phyloP scores from a whole-genome alignment of 2,329 filamentous ascomycete species.

The Hymenoscyphus scutula region DNA sequence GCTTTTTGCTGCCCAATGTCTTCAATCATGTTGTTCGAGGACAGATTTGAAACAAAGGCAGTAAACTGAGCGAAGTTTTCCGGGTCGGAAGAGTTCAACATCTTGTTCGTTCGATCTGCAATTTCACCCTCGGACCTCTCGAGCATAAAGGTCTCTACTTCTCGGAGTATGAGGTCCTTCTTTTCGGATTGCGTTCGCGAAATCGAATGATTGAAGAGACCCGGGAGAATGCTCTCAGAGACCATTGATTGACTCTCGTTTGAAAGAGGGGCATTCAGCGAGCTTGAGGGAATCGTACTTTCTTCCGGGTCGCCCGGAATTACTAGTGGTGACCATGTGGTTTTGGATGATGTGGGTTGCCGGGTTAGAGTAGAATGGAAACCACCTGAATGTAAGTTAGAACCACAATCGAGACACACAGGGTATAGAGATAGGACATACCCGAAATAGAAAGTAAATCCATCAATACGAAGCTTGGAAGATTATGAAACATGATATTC shows the following conservation, averaged over 20 bases:
- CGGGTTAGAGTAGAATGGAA: neutral
- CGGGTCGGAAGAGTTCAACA: neutral
- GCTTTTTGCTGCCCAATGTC: neutral
- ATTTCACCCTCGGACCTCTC: neutral
- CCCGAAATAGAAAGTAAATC: slow-evolving; percentile 10
- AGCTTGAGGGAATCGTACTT: neutral
- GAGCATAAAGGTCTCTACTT: neutral
- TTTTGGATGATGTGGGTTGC: neutral
- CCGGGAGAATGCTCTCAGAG: neutral
- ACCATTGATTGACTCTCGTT: neutral
- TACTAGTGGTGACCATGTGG: neutral
- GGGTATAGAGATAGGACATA: neutral
- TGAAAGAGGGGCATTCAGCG: neutral
- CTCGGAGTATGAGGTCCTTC: neutral
- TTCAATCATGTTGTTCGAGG: neutral
- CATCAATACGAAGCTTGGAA: slow-evolving; percentile 12
- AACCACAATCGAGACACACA: neutral
- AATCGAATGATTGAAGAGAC: neutral
- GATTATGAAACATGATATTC: slow-evolving; percentile 19
- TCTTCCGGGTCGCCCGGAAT: neutral
- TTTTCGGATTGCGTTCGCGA: neutral
- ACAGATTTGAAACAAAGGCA: neutral
- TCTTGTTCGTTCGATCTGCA: neutral
- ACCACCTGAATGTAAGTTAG: neutral
- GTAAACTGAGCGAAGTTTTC: neutral